Percentiles rank a stretch among this genome's conserved stretches.
These are phyloP conservation scores for Asterella californica DNA, from an alignment of 225 moss, liverwort and hornwort genomes.

Conservation along the genomic window DNA sequence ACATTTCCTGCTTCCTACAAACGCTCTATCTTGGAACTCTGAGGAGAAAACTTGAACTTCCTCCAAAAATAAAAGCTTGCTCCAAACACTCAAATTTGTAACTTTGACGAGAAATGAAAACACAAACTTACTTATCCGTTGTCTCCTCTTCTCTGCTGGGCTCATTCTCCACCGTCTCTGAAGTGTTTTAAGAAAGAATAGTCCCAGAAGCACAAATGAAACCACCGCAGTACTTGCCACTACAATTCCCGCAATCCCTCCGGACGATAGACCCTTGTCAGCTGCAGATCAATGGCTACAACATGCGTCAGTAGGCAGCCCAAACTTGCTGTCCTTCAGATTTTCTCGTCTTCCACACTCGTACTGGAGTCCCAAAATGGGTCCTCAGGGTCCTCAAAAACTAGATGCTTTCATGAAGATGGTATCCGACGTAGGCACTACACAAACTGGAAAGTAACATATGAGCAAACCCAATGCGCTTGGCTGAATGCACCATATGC, in stretches of 20 bases:
- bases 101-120: background rate
- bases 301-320: background rate
- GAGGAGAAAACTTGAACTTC: too few relatives aligned
- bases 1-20: too few relatives aligned
- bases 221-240: conserved; percentile 8
- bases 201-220: background rate
- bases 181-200: background rate
- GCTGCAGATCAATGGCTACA: background rate
- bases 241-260: conserved; percentile 29
- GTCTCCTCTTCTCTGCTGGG: conserved; percentile 27
- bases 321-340: background rate
- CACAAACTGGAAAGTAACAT: background rate
- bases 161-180: conserved; percentile 4
- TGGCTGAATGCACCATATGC: too few relatives aligned
- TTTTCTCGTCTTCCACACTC: background rate
- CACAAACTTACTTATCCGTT: conserved; percentile 26
- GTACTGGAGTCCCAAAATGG: background rate
- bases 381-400: background rate
- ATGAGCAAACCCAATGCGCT: background rate
- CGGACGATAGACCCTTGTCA: conserved; percentile 2
- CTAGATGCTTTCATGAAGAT: background rate
- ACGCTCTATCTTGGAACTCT: too few relatives aligned
- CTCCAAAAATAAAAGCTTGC: too few relatives aligned
- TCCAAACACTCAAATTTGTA: too few relatives aligned
- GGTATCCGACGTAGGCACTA: background rate